Evolutionary conservation across 345 rosid species (phyloP).

Genomic region (Cochlearia excelsa): DNA sequence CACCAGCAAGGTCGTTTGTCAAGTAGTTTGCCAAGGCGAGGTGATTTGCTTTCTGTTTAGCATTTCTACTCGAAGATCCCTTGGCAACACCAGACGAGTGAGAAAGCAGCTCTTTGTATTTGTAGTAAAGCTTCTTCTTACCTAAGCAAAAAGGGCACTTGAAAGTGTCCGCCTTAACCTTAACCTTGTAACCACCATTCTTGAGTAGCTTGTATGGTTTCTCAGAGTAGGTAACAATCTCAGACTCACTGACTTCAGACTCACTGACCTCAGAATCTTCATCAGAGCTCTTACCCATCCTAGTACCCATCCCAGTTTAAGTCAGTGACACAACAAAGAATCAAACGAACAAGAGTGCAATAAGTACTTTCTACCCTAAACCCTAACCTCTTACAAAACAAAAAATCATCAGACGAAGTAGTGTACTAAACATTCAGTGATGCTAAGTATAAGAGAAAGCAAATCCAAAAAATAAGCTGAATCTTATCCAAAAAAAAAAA

Average conservation of each 20-base stretch:
- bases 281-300: no score
- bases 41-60: conserved; percentile 76
- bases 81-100: conserved; percentile 81
- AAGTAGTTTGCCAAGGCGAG: conserved; percentile 71
- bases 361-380: no score
- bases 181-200: conserved; percentile 55
- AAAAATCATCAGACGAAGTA: no score
- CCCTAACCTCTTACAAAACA: no score
- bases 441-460: no score
- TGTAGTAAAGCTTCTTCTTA: conserved; percentile 85
- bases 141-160: conserved; percentile 85
- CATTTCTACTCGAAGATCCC: conserved; percentile 73
- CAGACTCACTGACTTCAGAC: conserved; percentile 39
- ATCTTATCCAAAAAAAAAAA: no score
- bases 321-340: no score
- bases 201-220: conserved; percentile 52
- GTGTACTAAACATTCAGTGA: no score
- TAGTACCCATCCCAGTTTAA: no score
- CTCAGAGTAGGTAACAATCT: conserved; percentile 51
- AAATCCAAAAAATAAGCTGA: no score
- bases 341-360: no score
- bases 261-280: conserved; percentile 54
- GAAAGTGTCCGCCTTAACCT: conserved; percentile 49
- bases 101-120: conserved; percentile 67
- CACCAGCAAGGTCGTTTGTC: conserved; percentile 53